Conservation (phyloP, 2,329 filamentous ascomycete species). For the Pseudovirgaria hyperparasitica region DNA sequence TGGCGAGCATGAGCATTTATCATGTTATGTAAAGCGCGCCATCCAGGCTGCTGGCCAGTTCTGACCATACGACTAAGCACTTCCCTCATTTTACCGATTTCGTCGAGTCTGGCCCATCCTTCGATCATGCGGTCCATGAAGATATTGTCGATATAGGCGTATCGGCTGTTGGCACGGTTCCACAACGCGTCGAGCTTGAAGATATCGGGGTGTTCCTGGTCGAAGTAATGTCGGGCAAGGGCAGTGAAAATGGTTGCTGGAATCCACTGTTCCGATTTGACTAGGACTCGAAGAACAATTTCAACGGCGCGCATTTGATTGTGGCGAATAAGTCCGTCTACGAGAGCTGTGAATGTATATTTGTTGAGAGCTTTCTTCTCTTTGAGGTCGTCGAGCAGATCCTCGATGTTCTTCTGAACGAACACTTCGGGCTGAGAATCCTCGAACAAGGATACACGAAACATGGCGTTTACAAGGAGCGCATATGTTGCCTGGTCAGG, state of each 20-base stretch:
- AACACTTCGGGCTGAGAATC: conserved; percentile 38
- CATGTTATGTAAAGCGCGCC: conserved; percentile 29
- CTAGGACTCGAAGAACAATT: too few species aligned
- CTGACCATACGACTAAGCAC: conserved; percentile 27
- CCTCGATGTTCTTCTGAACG: conserved; percentile 26
- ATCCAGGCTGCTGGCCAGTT: conserved; percentile 29
- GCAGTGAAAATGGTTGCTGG: conserved; percentile 72
- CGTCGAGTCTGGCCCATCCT: conserved; percentile 47
- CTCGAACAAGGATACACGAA: too few species aligned
- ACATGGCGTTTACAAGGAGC: conserved; percentile 51
- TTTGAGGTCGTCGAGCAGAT: conserved; percentile 30
- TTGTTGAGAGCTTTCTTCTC: neutral
- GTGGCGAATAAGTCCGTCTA: conserved; percentile 35
- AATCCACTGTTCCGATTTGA: too few species aligned
- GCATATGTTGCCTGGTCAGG: conserved; percentile 61
- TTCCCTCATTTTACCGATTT: conserved; percentile 32
- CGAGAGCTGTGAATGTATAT: neutral
- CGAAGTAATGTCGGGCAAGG: conserved; percentile 55
- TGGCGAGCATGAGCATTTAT: too few species aligned
- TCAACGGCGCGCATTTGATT: conserved; percentile 54
- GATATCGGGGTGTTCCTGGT: conserved; percentile 44
- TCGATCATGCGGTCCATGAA: conserved; percentile 61
- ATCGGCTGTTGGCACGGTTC: conserved; percentile 22
- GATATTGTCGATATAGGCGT: conserved; percentile 35
- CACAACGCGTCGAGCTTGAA: conserved; percentile 48